Evolutionary conservation across 805 yeast species (phyloP), one percentile per base, ranked within the genome.

Genomic region (Komagataella ulmi): DNA sequence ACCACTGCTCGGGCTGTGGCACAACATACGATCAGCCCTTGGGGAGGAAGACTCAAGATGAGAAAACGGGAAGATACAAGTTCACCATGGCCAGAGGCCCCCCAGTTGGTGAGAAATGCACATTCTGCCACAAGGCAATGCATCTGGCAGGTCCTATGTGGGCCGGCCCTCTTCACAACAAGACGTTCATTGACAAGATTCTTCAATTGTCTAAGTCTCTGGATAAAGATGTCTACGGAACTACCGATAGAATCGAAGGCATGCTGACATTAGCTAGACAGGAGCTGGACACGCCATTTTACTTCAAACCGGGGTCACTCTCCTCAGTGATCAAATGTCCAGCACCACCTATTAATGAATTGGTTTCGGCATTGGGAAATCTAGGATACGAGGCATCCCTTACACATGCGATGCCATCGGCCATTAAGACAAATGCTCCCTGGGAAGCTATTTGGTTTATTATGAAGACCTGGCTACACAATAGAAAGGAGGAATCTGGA

Each of bases 111-210:
- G 66, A 75, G 7, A 62, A 71, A 46, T 93, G 99, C 68, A 61
- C 72, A 24, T 81, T 73, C 64, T 93, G 99, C 69, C 82, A 77
- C 1, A 74, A 71, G 53, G 74, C 79, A 1, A 78, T 79, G 64
- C 95, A 87, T 62, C 63, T 93, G 43, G 89, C 91, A 6, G 99
- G 99, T 3, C 99, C 99, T 54, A 86, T 93, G 96, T 93, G 96
- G 86, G 89, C 81, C 8, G 95, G 89, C 0, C 71, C 75, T 6
- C 65, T 93, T 53, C 98, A 91, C 61, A 76, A 84, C 61, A 62
- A 65, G 23, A 79, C 75, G 17, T 93, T 91, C 59, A 72, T 91
- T 46, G 72, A 78, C 24, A 77, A 72, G 56, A 74, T 90, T 48
- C 72, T 88, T 51, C 70, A 73, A 66, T 80, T 56, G 76, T 81